Conservation (phyloP, 495 filamentous ascomycete genomes). For the Penicillium cosmopolitanum region DNA sequence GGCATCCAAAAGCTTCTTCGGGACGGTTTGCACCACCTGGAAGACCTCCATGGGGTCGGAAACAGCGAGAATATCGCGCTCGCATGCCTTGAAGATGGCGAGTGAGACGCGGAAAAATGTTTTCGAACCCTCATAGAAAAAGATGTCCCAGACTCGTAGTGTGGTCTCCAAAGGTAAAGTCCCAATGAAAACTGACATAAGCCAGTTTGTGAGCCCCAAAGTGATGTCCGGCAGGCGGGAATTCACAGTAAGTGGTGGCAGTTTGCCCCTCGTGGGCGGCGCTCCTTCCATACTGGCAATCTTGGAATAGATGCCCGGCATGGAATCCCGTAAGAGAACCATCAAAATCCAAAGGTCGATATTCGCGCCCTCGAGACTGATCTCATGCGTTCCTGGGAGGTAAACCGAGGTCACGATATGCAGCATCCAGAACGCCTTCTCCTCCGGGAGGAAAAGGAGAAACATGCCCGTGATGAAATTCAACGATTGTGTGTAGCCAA, state of each 20-base stretch:
- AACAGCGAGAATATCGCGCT: conserved; percentile 77
- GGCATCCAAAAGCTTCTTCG: conserved; percentile 77
- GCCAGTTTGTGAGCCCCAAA: conserved; percentile 94
- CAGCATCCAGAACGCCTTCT: conserved; percentile 93
- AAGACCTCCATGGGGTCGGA: conserved; percentile 95
- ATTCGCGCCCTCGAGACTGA: conserved; percentile 90
- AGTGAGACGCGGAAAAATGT: conserved; percentile 94
- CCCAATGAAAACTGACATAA: conserved; percentile 96
- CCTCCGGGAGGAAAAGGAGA: conserved; percentile 89
- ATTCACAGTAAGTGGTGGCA: conserved; percentile 50
- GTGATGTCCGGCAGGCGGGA: conserved; percentile 84
- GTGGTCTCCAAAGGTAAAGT: conserved; percentile 89
- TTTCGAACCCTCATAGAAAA: conserved; percentile 94
- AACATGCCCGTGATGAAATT: conserved; percentile 97
- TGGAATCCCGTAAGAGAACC: conserved; percentile 77
- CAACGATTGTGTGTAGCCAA: conserved; percentile 95
- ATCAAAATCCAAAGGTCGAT: conserved; percentile 95
- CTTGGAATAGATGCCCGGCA: conserved; percentile 86
- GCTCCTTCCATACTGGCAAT: conserved; percentile 74
- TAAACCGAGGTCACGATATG: conserved; percentile 88
- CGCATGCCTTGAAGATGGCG: conserved; percentile 90
- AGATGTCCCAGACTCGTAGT: conserved; percentile 90
- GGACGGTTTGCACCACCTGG: conserved; percentile 90
- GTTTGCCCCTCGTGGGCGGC: conserved; percentile 45
- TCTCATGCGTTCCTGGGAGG: conserved; percentile 89